phyloP scores from a whole-genome alignment of 768 basidiomycete genomes.

The Scleroderma bovista region DNA sequence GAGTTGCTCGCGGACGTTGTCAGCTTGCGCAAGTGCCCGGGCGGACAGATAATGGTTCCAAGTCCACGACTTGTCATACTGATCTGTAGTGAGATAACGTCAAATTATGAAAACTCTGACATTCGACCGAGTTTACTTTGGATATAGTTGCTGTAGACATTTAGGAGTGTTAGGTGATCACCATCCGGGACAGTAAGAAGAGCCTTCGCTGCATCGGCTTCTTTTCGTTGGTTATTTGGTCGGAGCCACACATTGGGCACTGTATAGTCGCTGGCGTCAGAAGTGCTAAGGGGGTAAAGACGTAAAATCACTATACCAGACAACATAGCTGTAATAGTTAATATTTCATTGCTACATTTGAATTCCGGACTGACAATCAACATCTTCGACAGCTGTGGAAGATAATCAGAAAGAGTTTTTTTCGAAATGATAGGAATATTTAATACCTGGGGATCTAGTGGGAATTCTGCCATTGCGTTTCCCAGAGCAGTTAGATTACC shows the following conservation, averaged over 20 bases:
- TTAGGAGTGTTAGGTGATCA: constrained; percentile 93
- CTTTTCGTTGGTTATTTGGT: constrained; percentile 80
- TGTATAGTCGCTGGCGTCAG: constrained; percentile 3
- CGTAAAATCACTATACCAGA: constrained; percentile 53
- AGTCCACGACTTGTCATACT: constrained; percentile 79
- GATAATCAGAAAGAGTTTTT: neutral
- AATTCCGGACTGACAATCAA: constrained; percentile 93
- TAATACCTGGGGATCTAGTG: constrained; percentile 90
- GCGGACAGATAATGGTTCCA: constrained; percentile 86
- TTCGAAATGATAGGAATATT: neutral
- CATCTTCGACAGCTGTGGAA: constrained; percentile 72
- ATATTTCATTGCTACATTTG: constrained; percentile 91
- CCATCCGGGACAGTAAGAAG: constrained; percentile 86
- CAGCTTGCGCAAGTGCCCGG: constrained; percentile 82
- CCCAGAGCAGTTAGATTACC: constrained; percentile 87
- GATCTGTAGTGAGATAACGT: constrained; percentile 39
- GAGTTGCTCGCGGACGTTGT: constrained; percentile 88
- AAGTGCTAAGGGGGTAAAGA: neutral
- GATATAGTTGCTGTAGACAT: constrained; percentile 91
- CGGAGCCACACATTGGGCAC: constrained; percentile 93
- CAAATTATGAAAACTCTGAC: neutral
- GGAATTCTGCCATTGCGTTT: constrained; percentile 94
- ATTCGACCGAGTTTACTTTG: constrained; percentile 48
- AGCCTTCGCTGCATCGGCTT: constrained; percentile 91
- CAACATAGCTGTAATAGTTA: constrained; percentile 95